Conservation (phyloP, 2,329 filamentous ascomycete species). For the Ramichloridium luteum region DNA sequence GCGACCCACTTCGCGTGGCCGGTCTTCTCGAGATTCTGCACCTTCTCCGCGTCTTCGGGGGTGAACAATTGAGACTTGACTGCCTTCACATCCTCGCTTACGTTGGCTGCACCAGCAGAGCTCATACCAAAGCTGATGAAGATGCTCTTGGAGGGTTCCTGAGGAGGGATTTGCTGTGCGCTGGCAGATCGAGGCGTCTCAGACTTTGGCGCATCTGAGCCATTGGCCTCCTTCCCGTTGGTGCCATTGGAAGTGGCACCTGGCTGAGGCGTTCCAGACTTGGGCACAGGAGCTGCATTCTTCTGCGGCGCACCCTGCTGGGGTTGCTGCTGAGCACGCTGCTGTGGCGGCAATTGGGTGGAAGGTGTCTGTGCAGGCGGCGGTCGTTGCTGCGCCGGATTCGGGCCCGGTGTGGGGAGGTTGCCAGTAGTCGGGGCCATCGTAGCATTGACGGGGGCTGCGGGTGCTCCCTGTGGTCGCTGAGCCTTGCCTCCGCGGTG, state of each 20-base stretch:
- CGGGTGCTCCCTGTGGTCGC: slow-evolving; percentile 28
- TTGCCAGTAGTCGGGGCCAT: slow-evolving; percentile 27
- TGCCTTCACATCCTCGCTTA: slow-evolving; percentile 61
- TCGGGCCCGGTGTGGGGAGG: slow-evolving; percentile 27
- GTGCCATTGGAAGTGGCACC: slow-evolving; percentile 20
- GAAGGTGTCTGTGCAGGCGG: slow-evolving; percentile 25
- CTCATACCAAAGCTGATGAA: slow-evolving; percentile 57
- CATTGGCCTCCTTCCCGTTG: slow-evolving; percentile 22
- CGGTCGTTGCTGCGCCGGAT: slow-evolving; percentile 22
- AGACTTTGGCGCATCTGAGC: slow-evolving; percentile 28
- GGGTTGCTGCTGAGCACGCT: slow-evolving; percentile 15
- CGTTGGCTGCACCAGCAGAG: slow-evolving; percentile 4
- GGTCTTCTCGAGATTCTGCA: slow-evolving; percentile 56
- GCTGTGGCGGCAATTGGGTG: slow-evolving; percentile 8
- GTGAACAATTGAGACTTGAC: slow-evolving; percentile 63
- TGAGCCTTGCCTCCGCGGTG: slow-evolving; percentile 71
- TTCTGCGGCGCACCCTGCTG: slow-evolving; percentile 16
- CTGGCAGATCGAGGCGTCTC: slow-evolving; percentile 35
- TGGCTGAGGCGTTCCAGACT: slow-evolving; percentile 16
- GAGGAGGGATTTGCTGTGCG: slow-evolving; percentile 11
- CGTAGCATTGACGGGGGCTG: slow-evolving; percentile 26
- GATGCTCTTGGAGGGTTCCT: slow-evolving; percentile 54
- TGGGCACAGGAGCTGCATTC: slow-evolving; percentile 25
- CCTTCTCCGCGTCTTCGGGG: slow-evolving; percentile 72
- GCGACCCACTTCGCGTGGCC: slow-evolving; percentile 74